phyloP scores from a whole-genome alignment of 2,329 filamentous ascomycete genomes.

The Colletotrichum musicola region DNA sequence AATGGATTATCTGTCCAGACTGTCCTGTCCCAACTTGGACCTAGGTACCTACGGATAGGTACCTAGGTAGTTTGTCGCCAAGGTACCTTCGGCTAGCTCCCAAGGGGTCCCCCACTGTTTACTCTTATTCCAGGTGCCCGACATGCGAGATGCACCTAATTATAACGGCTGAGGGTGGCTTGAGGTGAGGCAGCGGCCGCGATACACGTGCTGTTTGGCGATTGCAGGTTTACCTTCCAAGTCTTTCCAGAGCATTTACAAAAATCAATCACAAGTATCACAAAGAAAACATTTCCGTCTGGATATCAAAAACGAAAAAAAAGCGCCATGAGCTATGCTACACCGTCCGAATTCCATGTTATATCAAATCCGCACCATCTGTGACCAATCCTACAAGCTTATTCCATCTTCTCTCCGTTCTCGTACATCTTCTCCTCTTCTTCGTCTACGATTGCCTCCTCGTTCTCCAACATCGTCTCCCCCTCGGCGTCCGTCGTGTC shows the following conservation, averaged over 20 bases:
- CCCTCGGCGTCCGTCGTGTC: slow-evolving; percentile 44
- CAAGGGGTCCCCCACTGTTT: background rate
- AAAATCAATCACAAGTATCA: background rate
- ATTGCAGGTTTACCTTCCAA: no score
- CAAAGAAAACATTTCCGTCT: background rate
- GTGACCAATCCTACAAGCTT: background rate
- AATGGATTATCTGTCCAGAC: no score
- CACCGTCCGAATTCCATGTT: background rate
- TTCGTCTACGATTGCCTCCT: slow-evolving; percentile 40
- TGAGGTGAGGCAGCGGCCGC: background rate
- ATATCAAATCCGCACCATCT: background rate
- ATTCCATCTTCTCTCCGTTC: slow-evolving; percentile 3
- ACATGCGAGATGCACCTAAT: background rate
- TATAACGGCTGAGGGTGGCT: background rate
- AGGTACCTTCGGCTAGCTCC: no score
- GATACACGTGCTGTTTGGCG: no score
- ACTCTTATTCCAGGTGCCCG: slow-evolving; percentile 7
- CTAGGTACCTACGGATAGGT: no score
- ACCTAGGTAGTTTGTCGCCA: background rate
- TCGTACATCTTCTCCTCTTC: background rate
- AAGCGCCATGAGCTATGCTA: slow-evolving; percentile 6
- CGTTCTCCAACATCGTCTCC: slow-evolving; percentile 46
- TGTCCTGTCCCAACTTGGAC: no score
- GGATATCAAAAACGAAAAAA: background rate
- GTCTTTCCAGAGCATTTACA: background rate